Base-by-base conservation (phyloP, 352 stramenopile species). In the Phytophthora kernoviae region DNA sequence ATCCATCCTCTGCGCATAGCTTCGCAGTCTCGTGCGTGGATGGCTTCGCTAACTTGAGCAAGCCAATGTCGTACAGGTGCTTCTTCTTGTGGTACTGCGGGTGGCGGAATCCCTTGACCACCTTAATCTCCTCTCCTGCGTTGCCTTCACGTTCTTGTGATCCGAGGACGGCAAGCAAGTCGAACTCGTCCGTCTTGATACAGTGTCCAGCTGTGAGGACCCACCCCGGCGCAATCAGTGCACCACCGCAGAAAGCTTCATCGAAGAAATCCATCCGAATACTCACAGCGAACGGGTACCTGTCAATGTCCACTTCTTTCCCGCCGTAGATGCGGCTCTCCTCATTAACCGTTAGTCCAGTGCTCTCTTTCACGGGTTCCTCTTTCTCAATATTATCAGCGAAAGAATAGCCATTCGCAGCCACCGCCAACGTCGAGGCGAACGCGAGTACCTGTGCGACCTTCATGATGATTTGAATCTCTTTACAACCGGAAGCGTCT, bases 171-270 rank as follows among this genome's bases (percentile, higher is more conserved):
- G 32, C 58, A n/a, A 68, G 58, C 11, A 68, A 56, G 24, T 58
- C 36, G 17, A 27, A 41, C 9, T 57, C 18, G 39, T 70, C 45
- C 1, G 61, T 70, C 45, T 74, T 70, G 50, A 88, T 78, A 57
- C 82, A 92, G 60, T 92, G 82, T 8, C 75, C 82, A 7, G 82
- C 80, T 24, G 80, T 92, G 33, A 90, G 56, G 17, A 93, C 71
- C 61, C 80, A 90, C 54, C 78, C 58, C 12, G 77, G 52, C 2
- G 77, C 59, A 18, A 93, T 68, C 1, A 93, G 64, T 40, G 75
- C 62, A 20, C 78, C 84, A 10, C 80, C 80, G 49, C 84, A 93
- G 48, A 79, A 90, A 6, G 68, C 77, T 51, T 65, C 49, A 26
- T 68, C 73, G 11, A 69, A 68, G 9, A 64, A 48, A 5, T 67